Evolutionary conservation across 176 grass and related monocot species (phyloP).

Genomic region (Juncus effusus): DNA sequence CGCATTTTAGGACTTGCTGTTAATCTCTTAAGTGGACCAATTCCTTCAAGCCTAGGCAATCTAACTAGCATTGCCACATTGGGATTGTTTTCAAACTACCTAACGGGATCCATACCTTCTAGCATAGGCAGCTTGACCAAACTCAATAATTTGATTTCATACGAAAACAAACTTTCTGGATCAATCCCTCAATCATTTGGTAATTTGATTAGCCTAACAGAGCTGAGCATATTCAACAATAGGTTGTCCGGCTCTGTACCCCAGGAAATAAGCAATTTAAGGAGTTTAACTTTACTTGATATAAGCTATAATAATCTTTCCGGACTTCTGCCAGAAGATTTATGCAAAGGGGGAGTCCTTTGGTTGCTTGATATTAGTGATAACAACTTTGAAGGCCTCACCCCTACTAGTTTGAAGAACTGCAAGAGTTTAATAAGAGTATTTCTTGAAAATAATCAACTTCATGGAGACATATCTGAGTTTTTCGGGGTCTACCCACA

Average conservation of each 20-base stretch:
- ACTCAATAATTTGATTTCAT: not conserved
- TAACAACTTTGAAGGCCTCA: constrained; percentile 34
- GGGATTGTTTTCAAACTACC: not conserved
- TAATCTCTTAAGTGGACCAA: constrained; percentile 19
- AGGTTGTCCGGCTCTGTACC: not conserved
- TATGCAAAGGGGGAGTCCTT: constrained; percentile 13
- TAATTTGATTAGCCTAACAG: not conserved
- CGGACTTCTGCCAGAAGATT: not conserved
- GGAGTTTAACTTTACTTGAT: constrained; percentile 1
- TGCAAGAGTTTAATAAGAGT: constrained; percentile 18
- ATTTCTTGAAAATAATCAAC: constrained; percentile 27
- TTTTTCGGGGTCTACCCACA: constrained; percentile 14
- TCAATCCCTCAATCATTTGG: constrained; percentile 2
- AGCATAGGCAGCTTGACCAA: constrained; percentile 26
- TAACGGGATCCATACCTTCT: constrained; percentile 34
- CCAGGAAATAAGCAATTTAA: constrained; percentile 20
- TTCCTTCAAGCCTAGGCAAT: constrained; percentile 3
- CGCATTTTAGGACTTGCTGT: not conserved
- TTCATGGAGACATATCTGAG: constrained; percentile 25
- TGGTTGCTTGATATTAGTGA: constrained; percentile 6
- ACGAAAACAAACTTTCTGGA: not conserved
- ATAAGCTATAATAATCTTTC: constrained; percentile 17
- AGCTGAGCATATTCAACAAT: not conserved
- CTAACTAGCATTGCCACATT: not conserved
- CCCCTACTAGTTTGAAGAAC: constrained; percentile 35